Base-by-base conservation (phyloP, 495 filamentous ascomycete species). In the Penicillium nucicola region DNA sequence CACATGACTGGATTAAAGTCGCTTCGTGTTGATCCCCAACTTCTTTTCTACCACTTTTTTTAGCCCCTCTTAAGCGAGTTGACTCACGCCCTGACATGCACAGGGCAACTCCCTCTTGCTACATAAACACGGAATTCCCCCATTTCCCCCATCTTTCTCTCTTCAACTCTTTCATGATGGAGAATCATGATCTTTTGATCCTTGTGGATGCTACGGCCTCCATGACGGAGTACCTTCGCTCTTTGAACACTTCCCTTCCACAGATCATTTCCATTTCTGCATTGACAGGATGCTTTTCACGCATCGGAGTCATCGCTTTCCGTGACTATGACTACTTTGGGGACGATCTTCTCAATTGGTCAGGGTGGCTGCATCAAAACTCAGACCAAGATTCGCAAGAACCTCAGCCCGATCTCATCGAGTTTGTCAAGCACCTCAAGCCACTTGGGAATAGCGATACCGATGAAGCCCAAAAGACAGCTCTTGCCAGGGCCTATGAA, bases 381-480 rank as follows among this genome's bases (percentile, higher is more conserved):
- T n/a, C 25, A 5, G 14, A 41, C 8, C 31, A 44, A 19, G 37
- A 1, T 0, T 17, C 23, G 9, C n/a, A 32, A 2, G n/a, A 15
- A 40, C 22, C 34, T 1, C 54, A 57, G 23, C 58, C 55, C 1
- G 51, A 57, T 13, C 44, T 57, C 3, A 22, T 61, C 8, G 15
- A 4, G 3, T 45, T 52, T 1, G 54, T 47, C 3, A 47, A 36
- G 19, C 14, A 13, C 0, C 51, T 61, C 5, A 38, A 44, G 31
- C 33, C 32, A 6, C 38, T 10, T 0, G 58, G 42, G 12, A 69
- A 69, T 1, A 66, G 64, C 3, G 70, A 75, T 51, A 68, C 64
- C 45, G 66, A 71, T 12, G 75, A 77, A 43, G 76, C 76, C 3
- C 57, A 62, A 5, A 74, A 75, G 53, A 74, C 75, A 0, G 76